Conservation (phyloP, 2,329 filamentous ascomycete genomes). For the Beauveria sp. region DNA sequence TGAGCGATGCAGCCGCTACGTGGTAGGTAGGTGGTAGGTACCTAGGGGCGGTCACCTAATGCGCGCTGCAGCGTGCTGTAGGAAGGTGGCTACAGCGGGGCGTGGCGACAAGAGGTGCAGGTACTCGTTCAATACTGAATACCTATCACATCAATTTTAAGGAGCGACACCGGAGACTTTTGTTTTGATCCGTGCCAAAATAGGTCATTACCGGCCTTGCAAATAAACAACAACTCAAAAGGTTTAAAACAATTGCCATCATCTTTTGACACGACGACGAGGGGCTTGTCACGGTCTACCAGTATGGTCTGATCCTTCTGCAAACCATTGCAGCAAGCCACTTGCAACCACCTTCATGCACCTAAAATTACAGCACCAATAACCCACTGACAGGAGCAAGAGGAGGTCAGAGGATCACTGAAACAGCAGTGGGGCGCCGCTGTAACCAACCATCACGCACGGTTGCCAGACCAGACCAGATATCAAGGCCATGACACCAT, state of each 20-base stretch:
- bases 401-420: neutral
- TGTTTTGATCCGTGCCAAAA: too few species aligned
- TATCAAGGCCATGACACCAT: neutral
- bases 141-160: too few species aligned
- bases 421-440: neutral
- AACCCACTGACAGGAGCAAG: neutral
- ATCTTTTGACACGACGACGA: too few species aligned
- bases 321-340: neutral
- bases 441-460: neutral
- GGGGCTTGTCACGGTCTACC: too few species aligned
- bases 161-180: too few species aligned
- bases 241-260: too few species aligned
- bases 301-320: neutral
- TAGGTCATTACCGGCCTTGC: too few species aligned
- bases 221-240: too few species aligned
- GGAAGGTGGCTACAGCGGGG: too few species aligned
- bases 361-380: neutral
- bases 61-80: neutral
- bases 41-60: neutral
- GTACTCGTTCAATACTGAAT: too few species aligned
- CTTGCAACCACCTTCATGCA: neutral
- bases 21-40: too few species aligned
- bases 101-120: too few species aligned
- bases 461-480: neutral
- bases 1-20: slow-evolving; percentile 5